These are phyloP conservation scores for Aspergillus unguis DNA, from an alignment of 2,329 filamentous ascomycete genomes.

Conservation along the genomic window DNA sequence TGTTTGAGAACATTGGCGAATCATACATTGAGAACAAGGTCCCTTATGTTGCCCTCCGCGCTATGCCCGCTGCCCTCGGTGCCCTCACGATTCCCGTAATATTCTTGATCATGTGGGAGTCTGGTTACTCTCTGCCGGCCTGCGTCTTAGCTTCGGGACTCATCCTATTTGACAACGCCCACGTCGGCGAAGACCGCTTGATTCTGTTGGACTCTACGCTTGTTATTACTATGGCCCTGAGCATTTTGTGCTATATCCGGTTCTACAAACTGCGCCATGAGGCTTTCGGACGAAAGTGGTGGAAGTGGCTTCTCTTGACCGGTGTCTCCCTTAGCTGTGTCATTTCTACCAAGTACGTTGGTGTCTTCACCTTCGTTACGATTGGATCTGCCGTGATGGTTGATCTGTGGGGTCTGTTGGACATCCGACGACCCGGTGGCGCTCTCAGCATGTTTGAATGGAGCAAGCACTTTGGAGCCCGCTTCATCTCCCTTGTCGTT, in stretches of 20 bases:
- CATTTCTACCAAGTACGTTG: slow-evolving; percentile 98
- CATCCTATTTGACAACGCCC: slow-evolving; percentile 93
- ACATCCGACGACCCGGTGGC: slow-evolving; percentile 80
- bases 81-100: slow-evolving; percentile 89
- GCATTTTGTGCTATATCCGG: slow-evolving; percentile 87
- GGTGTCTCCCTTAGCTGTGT: slow-evolving; percentile 94
- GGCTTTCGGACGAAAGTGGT: slow-evolving; percentile 94
- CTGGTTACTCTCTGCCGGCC: slow-evolving; percentile 91
- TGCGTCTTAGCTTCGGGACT: slow-evolving; percentile 82
- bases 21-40: slow-evolving; percentile 97
- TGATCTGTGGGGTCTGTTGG: slow-evolving; percentile 90
- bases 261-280: slow-evolving; percentile 95
- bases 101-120: slow-evolving; percentile 99
- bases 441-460: slow-evolving; percentile 77
- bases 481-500: slow-evolving; percentile 79
- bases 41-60: slow-evolving; percentile 92
- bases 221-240: slow-evolving; percentile 93
- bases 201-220: slow-evolving; percentile 93
- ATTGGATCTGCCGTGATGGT: slow-evolving; percentile 91
- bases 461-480: slow-evolving; percentile 83
- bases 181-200: slow-evolving; percentile 91
- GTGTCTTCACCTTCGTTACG: slow-evolving; percentile 93
- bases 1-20: slow-evolving; percentile 99
- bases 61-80: slow-evolving; percentile 86
- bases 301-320: slow-evolving; percentile 97